phyloP scores from a whole-genome alignment of 2,329 filamentous ascomycete genomes.

The Hirsutella rhossiliensis region DNA sequence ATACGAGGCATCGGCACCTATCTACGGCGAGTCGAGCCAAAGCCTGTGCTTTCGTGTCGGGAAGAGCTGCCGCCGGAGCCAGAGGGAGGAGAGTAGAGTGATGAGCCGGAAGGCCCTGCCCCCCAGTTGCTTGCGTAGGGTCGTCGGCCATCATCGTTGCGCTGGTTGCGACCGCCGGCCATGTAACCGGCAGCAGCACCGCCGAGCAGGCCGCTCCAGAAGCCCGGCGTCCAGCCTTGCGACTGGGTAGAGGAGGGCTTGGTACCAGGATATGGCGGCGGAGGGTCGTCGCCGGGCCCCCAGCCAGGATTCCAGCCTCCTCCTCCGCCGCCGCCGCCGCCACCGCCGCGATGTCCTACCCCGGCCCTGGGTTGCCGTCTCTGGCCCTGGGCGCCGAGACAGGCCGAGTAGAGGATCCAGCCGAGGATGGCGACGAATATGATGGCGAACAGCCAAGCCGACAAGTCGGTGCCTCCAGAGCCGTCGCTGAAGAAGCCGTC shows the following conservation, averaged over 20 bases:
- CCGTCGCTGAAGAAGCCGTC: slow-evolving; percentile 21
- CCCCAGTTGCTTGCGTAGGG: slow-evolving; percentile 19
- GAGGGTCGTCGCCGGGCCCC: slow-evolving; percentile 35
- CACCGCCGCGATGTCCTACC: slow-evolving; percentile 13
- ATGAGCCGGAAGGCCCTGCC: slow-evolving; percentile 6
- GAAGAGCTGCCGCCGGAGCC: slow-evolving; percentile 26
- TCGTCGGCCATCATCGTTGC: slow-evolving; percentile 14
- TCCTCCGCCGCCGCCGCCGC: slow-evolving; percentile 29
- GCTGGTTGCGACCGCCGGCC: slow-evolving; percentile 38
- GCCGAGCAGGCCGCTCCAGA: slow-evolving; percentile 58
- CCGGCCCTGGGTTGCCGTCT: slow-evolving; percentile 14
- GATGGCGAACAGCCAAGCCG: slow-evolving; percentile 41
- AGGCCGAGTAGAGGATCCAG: slow-evolving; percentile 52
- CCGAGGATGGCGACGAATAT: slow-evolving; percentile 47
- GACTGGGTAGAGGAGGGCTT: slow-evolving; percentile 19
- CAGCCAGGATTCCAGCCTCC: slow-evolving; percentile 26
- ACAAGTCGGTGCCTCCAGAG: slow-evolving; percentile 18
- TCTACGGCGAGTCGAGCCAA: slow-evolving; percentile 54
- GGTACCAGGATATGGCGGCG: slow-evolving; percentile 30
- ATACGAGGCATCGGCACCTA: slow-evolving; percentile 13
- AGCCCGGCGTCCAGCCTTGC: slow-evolving; percentile 57
- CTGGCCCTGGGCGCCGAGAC: slow-evolving; percentile 10
- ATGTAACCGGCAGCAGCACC: slow-evolving; percentile 59
- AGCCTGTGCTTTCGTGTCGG: slow-evolving; percentile 58
- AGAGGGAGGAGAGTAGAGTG: slow-evolving; percentile 19